These are phyloP conservation scores for Zygoascus sp. DNA, from an alignment of 1,139 yeast genomes.

Conservation along the genomic window DNA sequence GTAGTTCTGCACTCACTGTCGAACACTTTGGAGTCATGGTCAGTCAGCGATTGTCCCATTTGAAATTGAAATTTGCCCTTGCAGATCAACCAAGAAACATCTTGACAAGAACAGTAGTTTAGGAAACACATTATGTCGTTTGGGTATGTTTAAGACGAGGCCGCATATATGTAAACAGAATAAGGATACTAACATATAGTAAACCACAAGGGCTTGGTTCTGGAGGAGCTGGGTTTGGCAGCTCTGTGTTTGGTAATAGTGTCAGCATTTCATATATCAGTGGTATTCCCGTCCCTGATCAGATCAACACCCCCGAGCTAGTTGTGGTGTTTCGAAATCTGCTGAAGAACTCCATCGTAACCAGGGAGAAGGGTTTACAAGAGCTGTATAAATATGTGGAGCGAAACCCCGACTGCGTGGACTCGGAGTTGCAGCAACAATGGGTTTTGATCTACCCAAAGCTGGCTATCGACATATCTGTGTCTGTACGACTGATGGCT, in stretches of 20 bases:
- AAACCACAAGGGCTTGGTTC: neutral
- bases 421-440: constrained; percentile 50
- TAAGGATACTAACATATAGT: neutral
- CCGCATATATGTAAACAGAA: neutral
- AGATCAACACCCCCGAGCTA: constrained; percentile 55
- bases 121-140: constrained; percentile 2
- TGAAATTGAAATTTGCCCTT: neutral
- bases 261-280: constrained; percentile 73
- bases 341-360: constrained; percentile 71
- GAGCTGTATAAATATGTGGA: constrained; percentile 44
- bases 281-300: constrained; percentile 66
- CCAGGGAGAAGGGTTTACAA: constrained; percentile 72
- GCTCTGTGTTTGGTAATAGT: constrained; percentile 45
- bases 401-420: constrained; percentile 19
- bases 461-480: constrained; percentile 64
- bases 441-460: constrained; percentile 86
- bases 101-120: neutral
- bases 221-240: constrained; percentile 3
- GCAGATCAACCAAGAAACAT: neutral
- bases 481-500: constrained; percentile 54
- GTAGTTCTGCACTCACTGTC: too few species aligned
- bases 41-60: neutral
- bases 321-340: constrained; percentile 68
- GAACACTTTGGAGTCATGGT: too few species aligned
- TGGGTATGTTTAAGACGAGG: constrained; percentile 1